Conservation (phyloP, 495 filamentous ascomycete species). For the Lasiosphaeria hispida region DNA sequence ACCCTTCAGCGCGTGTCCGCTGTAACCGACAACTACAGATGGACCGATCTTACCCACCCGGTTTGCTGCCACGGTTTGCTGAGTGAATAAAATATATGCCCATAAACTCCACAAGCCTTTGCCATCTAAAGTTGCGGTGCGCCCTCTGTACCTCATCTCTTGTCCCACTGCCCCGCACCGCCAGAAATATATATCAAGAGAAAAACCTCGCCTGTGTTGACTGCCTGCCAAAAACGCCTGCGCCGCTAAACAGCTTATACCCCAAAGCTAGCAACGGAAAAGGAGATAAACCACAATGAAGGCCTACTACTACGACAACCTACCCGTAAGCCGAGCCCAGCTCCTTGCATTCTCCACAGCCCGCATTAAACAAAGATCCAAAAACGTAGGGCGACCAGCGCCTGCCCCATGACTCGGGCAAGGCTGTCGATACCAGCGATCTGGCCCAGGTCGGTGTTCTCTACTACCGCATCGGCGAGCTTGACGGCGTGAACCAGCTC, state of each 20-base stretch:
- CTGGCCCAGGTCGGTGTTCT: constrained; percentile 75
- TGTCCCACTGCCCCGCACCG: neutral
- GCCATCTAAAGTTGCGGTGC: too few relatives aligned
- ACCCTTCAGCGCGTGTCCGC: too few relatives aligned
- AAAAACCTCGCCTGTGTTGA: too few relatives aligned
- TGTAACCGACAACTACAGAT: too few relatives aligned
- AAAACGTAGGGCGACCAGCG: constrained; percentile 80
- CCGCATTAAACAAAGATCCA: constrained; percentile 3
- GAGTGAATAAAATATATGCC: neutral
- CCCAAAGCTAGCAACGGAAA: neutral
- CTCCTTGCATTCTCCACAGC: constrained; percentile 11
- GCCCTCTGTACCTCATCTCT: too few relatives aligned
- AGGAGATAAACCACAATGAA: constrained; percentile 53
- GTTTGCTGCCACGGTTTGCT: too few relatives aligned
- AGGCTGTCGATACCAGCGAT: constrained; percentile 54
- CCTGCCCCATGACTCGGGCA: constrained; percentile 80
- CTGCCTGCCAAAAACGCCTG: too few relatives aligned
- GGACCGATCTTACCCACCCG: too few relatives aligned
- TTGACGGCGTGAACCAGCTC: constrained; percentile 66
- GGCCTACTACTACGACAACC: constrained; percentile 81
- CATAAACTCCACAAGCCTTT: neutral
- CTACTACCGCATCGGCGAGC: constrained; percentile 64
- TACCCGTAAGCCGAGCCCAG: constrained; percentile 54
- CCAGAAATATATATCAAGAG: neutral
- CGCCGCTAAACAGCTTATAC: too few relatives aligned